Conservation (phyloP, 306 rosid species). For the Vigna nakashimae region DNA sequence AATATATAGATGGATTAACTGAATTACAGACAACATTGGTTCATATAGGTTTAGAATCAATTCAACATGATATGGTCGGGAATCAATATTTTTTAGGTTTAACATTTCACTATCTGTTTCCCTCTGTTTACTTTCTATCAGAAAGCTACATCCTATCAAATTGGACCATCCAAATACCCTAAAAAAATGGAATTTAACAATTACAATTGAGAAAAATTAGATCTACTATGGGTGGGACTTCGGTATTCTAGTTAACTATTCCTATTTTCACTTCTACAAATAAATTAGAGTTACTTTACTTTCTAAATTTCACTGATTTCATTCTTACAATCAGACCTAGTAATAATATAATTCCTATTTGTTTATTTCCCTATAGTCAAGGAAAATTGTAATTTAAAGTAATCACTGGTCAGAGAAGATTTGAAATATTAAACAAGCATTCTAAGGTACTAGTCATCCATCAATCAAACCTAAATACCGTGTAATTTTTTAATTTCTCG, state of each 20-base stretch:
- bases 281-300: not conserved
- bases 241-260: not conserved
- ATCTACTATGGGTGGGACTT: not conserved
- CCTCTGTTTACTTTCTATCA: constrained; percentile 3
- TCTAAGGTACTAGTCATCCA: not conserved
- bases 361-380: not conserved
- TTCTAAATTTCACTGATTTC: not conserved
- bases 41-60: constrained; percentile 9
- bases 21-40: not conserved
- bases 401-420: not conserved
- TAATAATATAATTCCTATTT: not conserved
- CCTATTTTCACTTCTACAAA: not conserved
- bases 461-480: not conserved
- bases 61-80: constrained; percentile 3
- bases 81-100: constrained; percentile 3
- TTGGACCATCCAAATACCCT: not conserved
- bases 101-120: not conserved
- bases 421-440: not conserved
- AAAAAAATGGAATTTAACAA: not conserved
- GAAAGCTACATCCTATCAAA: not conserved
- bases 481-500: not conserved
- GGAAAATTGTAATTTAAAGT: constrained; percentile 13
- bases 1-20: not conserved
- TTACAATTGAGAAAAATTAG: not conserved
- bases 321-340: not conserved